A percentile compares a stretch with the other conserved stretches of the same genome.
These are phyloP conservation scores for Lentinus brumalis DNA, from an alignment of 768 basidiomycete genomes.

Conservation along the genomic window DNA sequence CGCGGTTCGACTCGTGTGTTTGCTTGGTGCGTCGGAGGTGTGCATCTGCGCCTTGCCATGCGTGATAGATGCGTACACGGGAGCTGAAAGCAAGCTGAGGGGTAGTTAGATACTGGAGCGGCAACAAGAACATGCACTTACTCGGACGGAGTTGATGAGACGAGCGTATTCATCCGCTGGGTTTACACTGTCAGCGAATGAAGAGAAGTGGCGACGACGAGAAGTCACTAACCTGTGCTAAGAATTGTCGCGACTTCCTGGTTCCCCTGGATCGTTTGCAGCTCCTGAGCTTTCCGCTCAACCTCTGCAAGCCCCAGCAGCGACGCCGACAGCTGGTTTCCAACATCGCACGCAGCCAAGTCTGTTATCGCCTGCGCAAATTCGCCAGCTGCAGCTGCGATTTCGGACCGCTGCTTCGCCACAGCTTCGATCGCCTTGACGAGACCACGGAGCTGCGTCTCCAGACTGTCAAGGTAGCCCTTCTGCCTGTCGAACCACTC, in stretches of 20 bases:
- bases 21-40: constrained; percentile 73
- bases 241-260: constrained; percentile 82
- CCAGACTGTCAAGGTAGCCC: constrained; percentile 82
- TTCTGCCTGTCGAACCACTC: constrained; percentile 97
- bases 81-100: constrained; percentile 82
- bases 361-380: constrained; percentile 74
- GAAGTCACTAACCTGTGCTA: constrained; percentile 56
- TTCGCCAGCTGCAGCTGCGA: constrained; percentile 72
- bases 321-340: constrained; percentile 68
- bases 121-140: constrained; percentile 38
- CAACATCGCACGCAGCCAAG: constrained; percentile 76
- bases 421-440: constrained; percentile 86
- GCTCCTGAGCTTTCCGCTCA: constrained; percentile 70
- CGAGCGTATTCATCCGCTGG: constrained; percentile 91
- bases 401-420: constrained; percentile 83
- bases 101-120: background rate
- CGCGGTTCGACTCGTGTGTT: constrained; percentile 78
- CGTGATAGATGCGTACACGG: constrained; percentile 78
- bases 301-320: constrained; percentile 74
- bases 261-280: constrained; percentile 73
- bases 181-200: background rate
- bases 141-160: constrained; percentile 83
- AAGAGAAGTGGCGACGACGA: background rate
- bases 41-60: constrained; percentile 80
- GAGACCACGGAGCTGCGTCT: constrained; percentile 83